Base-by-base conservation (phyloP, 2,329 filamentous ascomycete genomes). In the Ascochyta koolunga region DNA sequence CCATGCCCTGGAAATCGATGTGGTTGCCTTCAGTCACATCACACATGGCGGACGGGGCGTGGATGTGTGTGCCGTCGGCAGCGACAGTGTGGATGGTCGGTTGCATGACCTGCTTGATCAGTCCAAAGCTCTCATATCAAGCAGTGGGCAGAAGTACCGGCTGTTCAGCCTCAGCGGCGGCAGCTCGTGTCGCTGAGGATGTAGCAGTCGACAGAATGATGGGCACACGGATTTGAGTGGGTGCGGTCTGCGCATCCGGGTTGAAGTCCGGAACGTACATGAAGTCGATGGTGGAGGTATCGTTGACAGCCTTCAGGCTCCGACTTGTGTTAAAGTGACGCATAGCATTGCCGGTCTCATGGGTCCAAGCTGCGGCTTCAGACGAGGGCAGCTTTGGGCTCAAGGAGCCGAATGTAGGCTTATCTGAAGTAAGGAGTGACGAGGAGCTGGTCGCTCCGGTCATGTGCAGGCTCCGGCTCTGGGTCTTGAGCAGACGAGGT, bases 291-390 rank as follows among this genome's bases (percentile, higher is more conserved):
- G 84, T 85, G 35, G 83, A 86, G 54, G 73, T 76, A 74, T 87
- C 85, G 48, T 82, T 79, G 58, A 82, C 78, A 24, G 82, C 74
- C 69, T 86, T 86, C 47, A 80, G 74, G 56, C 79, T 72, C 56
- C 82, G 82, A 58, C 80, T 84, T 56, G 84, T 86, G 76, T 87
- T 87, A 80, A 88, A 86, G 67, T 82, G 79, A 50, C 84, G 81
- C 72, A 74, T 61, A 46, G 71, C 60, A 52, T 64, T 68, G 46
- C 60, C 64, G 5, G 68, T 59, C 47, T 69, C 61, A 5, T 65
- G 52, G 41, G 65, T 51, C 42, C 70, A 69, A 18, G 67, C 62
- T 36, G 66, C 63, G n/a, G 76, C 77, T 67, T 82, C 78, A 53
- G 81, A 80, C 64, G 78, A 74, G 38, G 83, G 71, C 56, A 77